Conservation (phyloP, 768 basidiomycete genomes). For the Mrakia hoshinonis region DNA sequence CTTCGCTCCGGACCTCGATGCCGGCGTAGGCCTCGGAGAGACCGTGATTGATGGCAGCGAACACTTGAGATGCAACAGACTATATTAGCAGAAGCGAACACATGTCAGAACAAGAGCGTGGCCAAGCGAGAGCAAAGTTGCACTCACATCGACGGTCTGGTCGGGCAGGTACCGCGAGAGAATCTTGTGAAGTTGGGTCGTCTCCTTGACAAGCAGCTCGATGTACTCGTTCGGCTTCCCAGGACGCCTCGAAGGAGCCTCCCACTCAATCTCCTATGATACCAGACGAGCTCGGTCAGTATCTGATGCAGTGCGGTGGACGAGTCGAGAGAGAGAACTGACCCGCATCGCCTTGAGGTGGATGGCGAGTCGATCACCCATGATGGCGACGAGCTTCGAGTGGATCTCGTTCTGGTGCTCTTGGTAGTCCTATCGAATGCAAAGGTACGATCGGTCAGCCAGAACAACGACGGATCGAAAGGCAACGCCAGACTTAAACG, state of each 20-base stretch:
- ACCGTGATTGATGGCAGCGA: conserved; percentile 83
- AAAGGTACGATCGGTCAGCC: too few species aligned
- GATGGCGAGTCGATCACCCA: conserved; percentile 82
- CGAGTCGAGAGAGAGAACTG: conserved; percentile 22
- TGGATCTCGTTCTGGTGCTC: conserved; percentile 99
- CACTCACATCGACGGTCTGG: conserved; percentile 69
- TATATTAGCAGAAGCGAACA: conserved; percentile 45
- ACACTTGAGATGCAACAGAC: conserved; percentile 91
- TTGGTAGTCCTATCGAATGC: conserved; percentile 71
- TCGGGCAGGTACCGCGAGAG: conserved; percentile 76
- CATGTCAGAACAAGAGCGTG: not conserved
- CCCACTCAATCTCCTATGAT: conserved; percentile 67
- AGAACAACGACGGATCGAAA: too few species aligned
- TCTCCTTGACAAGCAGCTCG: conserved; percentile 87
- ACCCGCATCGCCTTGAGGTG: conserved; percentile 80
- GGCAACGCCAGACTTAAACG: conserved; percentile 36
- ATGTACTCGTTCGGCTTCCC: conserved; percentile 72
- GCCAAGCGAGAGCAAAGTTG: not conserved
- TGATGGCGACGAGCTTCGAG: conserved; percentile 91
- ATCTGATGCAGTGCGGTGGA: not conserved
- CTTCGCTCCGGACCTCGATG: conserved; percentile 71
- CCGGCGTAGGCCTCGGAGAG: conserved; percentile 75
- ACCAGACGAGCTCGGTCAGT: not conserved
- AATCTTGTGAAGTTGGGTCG: conserved; percentile 89
- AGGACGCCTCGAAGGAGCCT: conserved; percentile 40